Conservation (phyloP, 352 stramenopile genomes). For the Globisporangium nunn region DNA sequence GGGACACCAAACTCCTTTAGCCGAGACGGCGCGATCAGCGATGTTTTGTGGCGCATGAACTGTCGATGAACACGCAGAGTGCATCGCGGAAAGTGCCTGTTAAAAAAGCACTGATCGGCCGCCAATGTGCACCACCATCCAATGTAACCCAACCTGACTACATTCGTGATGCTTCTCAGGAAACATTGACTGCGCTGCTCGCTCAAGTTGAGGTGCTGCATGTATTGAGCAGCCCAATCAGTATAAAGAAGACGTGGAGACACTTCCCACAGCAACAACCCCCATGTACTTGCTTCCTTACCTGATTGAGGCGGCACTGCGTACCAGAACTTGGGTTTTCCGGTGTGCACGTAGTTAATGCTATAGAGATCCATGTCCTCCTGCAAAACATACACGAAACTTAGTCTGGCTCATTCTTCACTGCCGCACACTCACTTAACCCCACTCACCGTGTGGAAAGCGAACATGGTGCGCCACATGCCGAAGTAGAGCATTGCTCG, state of each 20-base stretch:
- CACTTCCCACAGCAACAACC: too few species aligned
- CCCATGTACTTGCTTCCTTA: slow-evolving; percentile 9
- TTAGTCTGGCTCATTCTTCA: not conserved
- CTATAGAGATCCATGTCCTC: slow-evolving; percentile 93
- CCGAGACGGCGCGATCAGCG: slow-evolving; percentile 77
- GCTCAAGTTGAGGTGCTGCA: slow-evolving; percentile 67
- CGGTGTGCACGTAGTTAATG: slow-evolving; percentile 92
- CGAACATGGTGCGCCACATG: slow-evolving; percentile 93
- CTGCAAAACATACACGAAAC: slow-evolving; percentile 11
- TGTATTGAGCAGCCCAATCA: not conserved
- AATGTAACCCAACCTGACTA: slow-evolving; percentile 30
- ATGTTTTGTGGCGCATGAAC: slow-evolving; percentile 93
- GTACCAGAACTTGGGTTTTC: slow-evolving; percentile 93
- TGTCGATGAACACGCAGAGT: slow-evolving; percentile 13
- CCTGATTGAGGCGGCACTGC: slow-evolving; percentile 67
- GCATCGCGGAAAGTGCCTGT: not conserved
- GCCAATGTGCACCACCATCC: too few species aligned
- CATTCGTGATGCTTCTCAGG: slow-evolving; percentile 82
- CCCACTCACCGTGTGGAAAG: slow-evolving; percentile 77
- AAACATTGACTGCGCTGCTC: slow-evolving; percentile 80
- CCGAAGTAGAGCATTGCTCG: slow-evolving; percentile 92
- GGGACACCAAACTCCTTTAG: slow-evolving; percentile 82
- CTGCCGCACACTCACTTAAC: not conserved
- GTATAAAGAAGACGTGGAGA: not conserved
- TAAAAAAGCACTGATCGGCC: too few species aligned